Conservation (phyloP, 1,284 basidiomycete genomes). For the Sanguinoderma infundibulare region DNA sequence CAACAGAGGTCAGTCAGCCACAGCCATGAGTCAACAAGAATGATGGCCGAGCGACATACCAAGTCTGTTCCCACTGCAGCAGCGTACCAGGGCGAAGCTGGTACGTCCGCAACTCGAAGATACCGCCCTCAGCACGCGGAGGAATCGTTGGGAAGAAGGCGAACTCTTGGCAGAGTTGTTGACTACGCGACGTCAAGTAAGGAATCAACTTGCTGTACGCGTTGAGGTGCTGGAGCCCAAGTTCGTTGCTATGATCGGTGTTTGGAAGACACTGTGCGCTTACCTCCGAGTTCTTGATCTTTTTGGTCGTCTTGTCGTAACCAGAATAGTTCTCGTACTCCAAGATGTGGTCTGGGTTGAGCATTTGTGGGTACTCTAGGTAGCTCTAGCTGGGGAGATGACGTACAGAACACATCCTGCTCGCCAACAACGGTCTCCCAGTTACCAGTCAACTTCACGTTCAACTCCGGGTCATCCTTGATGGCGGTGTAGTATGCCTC, state of each 20-base stretch:
- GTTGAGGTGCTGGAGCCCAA: conserved; percentile 53
- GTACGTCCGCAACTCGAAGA: conserved; percentile 92
- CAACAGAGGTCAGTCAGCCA: conserved; percentile 5
- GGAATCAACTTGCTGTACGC: conserved; percentile 75
- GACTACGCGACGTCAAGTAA: conserved; percentile 69
- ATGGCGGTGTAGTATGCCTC: conserved; percentile 84
- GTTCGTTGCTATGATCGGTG: background rate
- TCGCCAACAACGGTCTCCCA: conserved; percentile 91
- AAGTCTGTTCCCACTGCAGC: conserved; percentile 92
- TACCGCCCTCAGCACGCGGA: conserved; percentile 82
- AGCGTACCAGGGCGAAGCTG: conserved; percentile 84
- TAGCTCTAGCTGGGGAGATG: background rate
- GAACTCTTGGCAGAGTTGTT: conserved; percentile 90
- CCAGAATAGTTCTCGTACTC: conserved; percentile 92
- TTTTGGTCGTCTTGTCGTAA: conserved; percentile 71
- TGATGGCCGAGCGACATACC: conserved; percentile 62
- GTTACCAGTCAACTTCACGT: conserved; percentile 87
- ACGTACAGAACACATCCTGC: conserved; percentile 79
- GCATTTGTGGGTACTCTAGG: conserved; percentile 3
- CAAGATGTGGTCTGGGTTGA: conserved; percentile 67
- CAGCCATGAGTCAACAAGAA: conserved; percentile 7
- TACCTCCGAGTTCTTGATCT: conserved; percentile 68
- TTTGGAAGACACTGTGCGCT: conserved; percentile 20
- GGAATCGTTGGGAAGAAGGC: conserved; percentile 91
- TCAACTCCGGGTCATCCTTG: conserved; percentile 70